Evolutionary conservation across 768 basidiomycete genomes (phyloP).

Genomic region (Scleroderma bovista): DNA sequence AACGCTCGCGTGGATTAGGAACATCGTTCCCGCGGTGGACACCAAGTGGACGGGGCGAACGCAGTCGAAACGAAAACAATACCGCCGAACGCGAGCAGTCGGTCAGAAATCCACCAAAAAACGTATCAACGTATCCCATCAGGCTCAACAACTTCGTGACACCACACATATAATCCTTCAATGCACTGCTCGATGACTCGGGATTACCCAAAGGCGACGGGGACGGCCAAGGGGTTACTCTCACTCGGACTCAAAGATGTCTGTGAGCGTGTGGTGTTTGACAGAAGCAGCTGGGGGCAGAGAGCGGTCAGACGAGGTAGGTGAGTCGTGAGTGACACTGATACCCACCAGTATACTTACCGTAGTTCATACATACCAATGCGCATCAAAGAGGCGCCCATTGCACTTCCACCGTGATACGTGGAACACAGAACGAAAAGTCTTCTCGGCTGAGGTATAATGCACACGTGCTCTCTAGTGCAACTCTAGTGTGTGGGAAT

Average conservation of each 20-base stretch:
- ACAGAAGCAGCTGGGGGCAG: slow-evolving; percentile 55
- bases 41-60: background rate
- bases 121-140: slow-evolving; percentile 66
- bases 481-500: no score
- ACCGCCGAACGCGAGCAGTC: slow-evolving; percentile 74
- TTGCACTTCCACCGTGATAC: slow-evolving; percentile 83
- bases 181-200: slow-evolving; percentile 91
- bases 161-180: slow-evolving; percentile 95
- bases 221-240: slow-evolving; percentile 74
- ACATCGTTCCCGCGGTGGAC: slow-evolving; percentile 16
- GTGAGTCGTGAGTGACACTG: slow-evolving; percentile 66
- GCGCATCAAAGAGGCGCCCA: slow-evolving; percentile 81
- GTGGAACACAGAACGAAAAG: slow-evolving; percentile 63
- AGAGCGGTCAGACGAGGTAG: slow-evolving; percentile 51
- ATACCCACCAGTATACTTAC: slow-evolving; percentile 3
- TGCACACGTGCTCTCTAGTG: no score
- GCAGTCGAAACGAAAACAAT: slow-evolving; percentile 34
- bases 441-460: slow-evolving; percentile 84
- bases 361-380: slow-evolving; percentile 45
- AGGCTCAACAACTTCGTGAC: slow-evolving; percentile 91
- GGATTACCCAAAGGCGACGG: slow-evolving; percentile 70
- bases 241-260: slow-evolving; percentile 78
- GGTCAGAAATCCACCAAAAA: slow-evolving; percentile 70
- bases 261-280: slow-evolving; percentile 89
- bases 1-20: slow-evolving; percentile 18